Conservation (phyloP, 371 early-diverging fungal genomes). For the Mortierella sp. region DNA sequence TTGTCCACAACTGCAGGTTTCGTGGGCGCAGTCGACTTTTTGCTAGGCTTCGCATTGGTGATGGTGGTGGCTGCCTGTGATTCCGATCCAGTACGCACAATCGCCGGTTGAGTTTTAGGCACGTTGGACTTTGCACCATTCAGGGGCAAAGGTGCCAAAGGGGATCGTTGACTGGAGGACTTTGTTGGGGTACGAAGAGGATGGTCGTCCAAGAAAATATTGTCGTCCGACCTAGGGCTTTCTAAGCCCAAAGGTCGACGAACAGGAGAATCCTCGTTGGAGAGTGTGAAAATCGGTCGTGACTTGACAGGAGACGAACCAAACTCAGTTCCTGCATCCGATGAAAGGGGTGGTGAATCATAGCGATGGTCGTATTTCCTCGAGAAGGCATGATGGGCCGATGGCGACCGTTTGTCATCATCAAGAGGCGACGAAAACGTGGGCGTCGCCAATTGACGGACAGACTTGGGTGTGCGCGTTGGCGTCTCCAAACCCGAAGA, state of each 20-base stretch:
- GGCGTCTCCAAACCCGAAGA: constrained; percentile 31
- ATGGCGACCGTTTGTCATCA: background rate
- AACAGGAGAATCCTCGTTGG: constrained; percentile 18
- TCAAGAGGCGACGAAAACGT: constrained; percentile 35
- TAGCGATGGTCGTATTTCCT: too few relatives aligned
- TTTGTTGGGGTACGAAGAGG: constrained; percentile 18
- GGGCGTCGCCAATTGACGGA: constrained; percentile 24
- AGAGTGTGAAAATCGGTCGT: constrained; percentile 22
- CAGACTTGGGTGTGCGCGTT: constrained; percentile 11
- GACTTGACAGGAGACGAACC: constrained; percentile 30
- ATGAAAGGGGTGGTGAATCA: constrained; percentile 36
- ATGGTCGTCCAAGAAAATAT: constrained; percentile 19
- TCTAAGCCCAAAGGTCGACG: constrained; percentile 13
- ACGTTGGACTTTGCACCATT: constrained; percentile 12
- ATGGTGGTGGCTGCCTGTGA: background rate
- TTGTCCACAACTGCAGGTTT: background rate
- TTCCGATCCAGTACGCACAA: background rate
- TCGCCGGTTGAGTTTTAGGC: background rate
- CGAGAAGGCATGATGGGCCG: too few relatives aligned
- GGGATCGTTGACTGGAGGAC: constrained; percentile 15
- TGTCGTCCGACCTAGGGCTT: constrained; percentile 23
- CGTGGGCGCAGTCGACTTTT: background rate
- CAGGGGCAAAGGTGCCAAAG: constrained; percentile 23
- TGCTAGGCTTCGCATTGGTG: background rate
- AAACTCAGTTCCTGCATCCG: constrained; percentile 36